A percentile compares a stretch with the other conserved stretches of the same genome.
Conservation (phyloP, 208 protist genomes). For the Leishmania turanica region DNA sequence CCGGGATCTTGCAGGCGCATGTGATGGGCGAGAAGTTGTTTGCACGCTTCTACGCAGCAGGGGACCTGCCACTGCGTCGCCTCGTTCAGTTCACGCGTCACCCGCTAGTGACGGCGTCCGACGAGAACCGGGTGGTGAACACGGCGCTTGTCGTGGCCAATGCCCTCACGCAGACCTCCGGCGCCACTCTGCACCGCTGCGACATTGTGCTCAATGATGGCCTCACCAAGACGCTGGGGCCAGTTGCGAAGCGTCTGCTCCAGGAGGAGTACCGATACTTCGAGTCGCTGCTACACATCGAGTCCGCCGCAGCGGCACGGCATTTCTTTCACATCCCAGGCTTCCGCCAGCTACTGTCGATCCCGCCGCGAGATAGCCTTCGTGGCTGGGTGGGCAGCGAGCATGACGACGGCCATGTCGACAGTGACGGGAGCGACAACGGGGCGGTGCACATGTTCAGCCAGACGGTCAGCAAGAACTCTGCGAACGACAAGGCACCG, state of each 20-base stretch:
- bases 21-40: slow-evolving; percentile 56
- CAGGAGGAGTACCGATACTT: slow-evolving; percentile 58
- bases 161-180: slow-evolving; percentile 44
- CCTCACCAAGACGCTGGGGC: slow-evolving; percentile 48
- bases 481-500: background rate
- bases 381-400: slow-evolving; percentile 1
- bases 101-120: slow-evolving; percentile 34
- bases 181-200: slow-evolving; percentile 23
- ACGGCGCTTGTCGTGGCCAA: slow-evolving; percentile 56
- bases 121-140: slow-evolving; percentile 48
- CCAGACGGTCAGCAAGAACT: background rate
- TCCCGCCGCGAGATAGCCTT: slow-evolving; percentile 33
- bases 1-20: slow-evolving; percentile 49
- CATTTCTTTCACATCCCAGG: slow-evolving; percentile 63
- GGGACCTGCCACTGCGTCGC: slow-evolving; percentile 46
- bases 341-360: slow-evolving; percentile 49
- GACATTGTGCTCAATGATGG: slow-evolving; percentile 41
- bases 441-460: background rate
- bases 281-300: slow-evolving; percentile 51
- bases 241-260: slow-evolving; percentile 38
- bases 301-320: slow-evolving; percentile 34
- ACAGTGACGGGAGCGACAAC: background rate
- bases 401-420: slow-evolving; percentile 4
- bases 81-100: slow-evolving; percentile 44
- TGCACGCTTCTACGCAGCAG: slow-evolving; percentile 59